These are phyloP conservation scores for Leishmania amazonensis DNA, from an alignment of 208 protist genomes.

Conservation along the genomic window DNA sequence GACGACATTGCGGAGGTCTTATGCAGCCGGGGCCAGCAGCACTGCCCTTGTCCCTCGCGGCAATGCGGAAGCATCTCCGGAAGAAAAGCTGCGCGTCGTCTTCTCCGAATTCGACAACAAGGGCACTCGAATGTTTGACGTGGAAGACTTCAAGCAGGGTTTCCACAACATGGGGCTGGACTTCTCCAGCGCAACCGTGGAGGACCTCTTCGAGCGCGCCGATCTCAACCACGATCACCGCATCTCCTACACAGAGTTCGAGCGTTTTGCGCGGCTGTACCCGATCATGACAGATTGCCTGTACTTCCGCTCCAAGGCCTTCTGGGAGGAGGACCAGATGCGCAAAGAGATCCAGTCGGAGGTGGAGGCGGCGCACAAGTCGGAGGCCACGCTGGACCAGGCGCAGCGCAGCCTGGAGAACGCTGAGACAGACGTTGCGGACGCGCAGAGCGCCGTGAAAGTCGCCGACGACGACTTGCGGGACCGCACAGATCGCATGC, in stretches of 20 bases:
- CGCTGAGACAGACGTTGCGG: conserved; percentile 63
- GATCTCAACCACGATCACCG: conserved; percentile 84
- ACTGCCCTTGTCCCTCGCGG: conserved; percentile 67
- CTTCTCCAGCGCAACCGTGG: conserved; percentile 85
- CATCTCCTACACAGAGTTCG: conserved; percentile 90
- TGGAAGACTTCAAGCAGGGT: conserved; percentile 82
- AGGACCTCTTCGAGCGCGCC: conserved; percentile 89
- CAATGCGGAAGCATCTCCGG: conserved; percentile 60
- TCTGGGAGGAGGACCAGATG: conserved; percentile 91
- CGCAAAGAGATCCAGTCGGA: conserved; percentile 83
- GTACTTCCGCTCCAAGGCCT: conserved; percentile 91
- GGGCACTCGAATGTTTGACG: conserved; percentile 72
- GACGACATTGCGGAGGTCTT: conserved; percentile 42
- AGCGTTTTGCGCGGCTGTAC: conserved; percentile 88
- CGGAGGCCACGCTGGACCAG: conserved; percentile 62
- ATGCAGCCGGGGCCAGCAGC: conserved; percentile 20
- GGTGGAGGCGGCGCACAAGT: conserved; percentile 69
- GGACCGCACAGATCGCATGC: conserved; percentile 81
- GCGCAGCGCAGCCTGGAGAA: conserved; percentile 53
- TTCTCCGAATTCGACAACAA: conserved; percentile 90
- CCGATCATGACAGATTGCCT: conserved; percentile 93
- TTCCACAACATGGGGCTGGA: conserved; percentile 86
- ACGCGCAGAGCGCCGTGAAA: conserved; percentile 58
- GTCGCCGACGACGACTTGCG: conserved; percentile 76
- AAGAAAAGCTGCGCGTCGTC: conserved; percentile 90